phyloP scores from a whole-genome alignment of 805 yeast genomes.

The Candida michaelii region DNA sequence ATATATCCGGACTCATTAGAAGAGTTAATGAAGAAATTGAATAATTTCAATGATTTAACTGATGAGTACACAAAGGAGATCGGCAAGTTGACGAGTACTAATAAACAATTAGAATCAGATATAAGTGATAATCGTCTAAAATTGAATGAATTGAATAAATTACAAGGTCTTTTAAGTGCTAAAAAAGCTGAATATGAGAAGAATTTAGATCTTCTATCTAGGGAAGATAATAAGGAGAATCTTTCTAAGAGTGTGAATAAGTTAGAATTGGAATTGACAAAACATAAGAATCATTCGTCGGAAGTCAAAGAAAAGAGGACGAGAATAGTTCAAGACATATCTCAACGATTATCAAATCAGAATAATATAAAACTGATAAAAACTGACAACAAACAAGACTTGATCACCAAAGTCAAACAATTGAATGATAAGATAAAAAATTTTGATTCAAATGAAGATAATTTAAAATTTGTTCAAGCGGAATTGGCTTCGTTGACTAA shows the following conservation, averaged over 20 bases:
- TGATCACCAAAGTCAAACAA: conserved; percentile 7
- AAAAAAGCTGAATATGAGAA: conserved; percentile 36
- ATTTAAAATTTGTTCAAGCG: conserved; percentile 46
- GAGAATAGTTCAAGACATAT: conserved; percentile 7
- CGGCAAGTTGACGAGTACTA: conserved; percentile 37
- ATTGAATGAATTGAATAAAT: conserved; percentile 35
- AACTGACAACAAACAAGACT: conserved; percentile 6
- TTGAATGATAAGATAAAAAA: conserved; percentile 31
- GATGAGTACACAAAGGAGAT: conserved; percentile 29
- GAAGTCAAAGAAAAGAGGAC: conserved; percentile 4
- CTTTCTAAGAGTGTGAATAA: neutral
- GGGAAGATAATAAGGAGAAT: neutral
- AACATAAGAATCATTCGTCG: neutral
- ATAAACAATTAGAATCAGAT: conserved; percentile 11
- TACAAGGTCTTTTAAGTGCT: conserved; percentile 57
- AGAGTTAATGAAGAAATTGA: conserved; percentile 27
- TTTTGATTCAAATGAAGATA: conserved; percentile 29
- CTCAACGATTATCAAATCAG: conserved; percentile 12
- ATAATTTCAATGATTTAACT: conserved; percentile 26
- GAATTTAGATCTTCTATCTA: conserved; percentile 21
- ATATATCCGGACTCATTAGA: conserved; percentile 42
- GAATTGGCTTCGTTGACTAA: conserved; percentile 39
- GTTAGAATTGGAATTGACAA: neutral
- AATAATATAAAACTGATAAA: conserved; percentile 9
- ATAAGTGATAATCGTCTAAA: neutral